These are phyloP conservation scores for Tylopilus rubrobrunneus DNA, from an alignment of 768 basidiomycete species.

Conservation along the genomic window DNA sequence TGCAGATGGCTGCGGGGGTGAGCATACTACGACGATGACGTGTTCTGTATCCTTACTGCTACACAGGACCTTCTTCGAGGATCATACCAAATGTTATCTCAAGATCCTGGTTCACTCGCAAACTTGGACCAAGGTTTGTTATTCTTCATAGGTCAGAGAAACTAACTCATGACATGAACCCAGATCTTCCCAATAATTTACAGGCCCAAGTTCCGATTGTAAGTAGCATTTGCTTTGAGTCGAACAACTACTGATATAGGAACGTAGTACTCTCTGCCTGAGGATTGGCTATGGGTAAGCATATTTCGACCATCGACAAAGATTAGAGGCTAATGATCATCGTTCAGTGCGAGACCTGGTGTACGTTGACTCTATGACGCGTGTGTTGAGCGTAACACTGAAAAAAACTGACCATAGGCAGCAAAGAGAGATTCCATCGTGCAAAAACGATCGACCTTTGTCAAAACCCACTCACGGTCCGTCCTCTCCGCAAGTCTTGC, in stretches of 20 bases:
- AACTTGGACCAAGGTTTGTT: conserved; percentile 86
- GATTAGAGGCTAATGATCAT: conserved; percentile 3
- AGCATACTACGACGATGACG: conserved; percentile 10
- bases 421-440: conserved; percentile 74
- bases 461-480: conserved; percentile 90
- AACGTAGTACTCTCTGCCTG: conserved; percentile 78
- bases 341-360: conserved; percentile 94
- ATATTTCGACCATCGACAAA: not conserved
- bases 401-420: conserved; percentile 42
- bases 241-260: not conserved
- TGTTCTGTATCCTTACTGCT: not conserved
- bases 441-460: conserved; percentile 94
- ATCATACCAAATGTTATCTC: conserved; percentile 90
- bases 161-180: not conserved
- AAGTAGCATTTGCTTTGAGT: conserved; percentile 32
- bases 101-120: conserved; percentile 90
- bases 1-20: conserved; percentile 56
- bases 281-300: conserved; percentile 95
- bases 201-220: conserved; percentile 92
- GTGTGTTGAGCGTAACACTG: not conserved
- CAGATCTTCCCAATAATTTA: conserved; percentile 94
- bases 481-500: conserved; percentile 19
- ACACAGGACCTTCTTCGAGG: conserved; percentile 80
- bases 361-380: conserved; percentile 41
- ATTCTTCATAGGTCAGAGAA: not conserved